Percentiles rank a stretch among this genome's conserved stretches.
Conservation (phyloP, 129 eudicot species). For the Centella asiatica region DNA sequence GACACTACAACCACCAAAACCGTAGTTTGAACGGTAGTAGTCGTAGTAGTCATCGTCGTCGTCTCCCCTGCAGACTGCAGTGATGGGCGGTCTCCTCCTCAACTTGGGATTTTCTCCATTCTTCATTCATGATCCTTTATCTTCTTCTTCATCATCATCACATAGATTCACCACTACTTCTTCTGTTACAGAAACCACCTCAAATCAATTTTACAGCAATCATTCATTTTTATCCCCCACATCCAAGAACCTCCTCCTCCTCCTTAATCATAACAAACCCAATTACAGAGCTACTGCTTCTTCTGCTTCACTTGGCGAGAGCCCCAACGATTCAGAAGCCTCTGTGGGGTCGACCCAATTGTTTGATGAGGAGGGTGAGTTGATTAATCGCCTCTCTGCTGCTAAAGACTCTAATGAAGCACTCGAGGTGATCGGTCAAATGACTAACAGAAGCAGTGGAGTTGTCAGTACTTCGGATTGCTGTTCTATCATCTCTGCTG, state of each 20-base stretch:
- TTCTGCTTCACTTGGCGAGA: conserved; percentile 26
- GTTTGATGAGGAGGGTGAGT: conserved; percentile 26
- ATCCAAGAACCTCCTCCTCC: no score
- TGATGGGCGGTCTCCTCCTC: conserved; percentile 12
- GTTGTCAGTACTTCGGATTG: conserved; percentile 36
- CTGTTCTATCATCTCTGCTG: conserved; percentile 54
- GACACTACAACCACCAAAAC: conserved; percentile 2
- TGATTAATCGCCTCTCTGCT: conserved; percentile 32
- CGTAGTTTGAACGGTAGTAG: no score
- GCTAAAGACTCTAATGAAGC: conserved; percentile 51
- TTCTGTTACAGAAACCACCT: no score
- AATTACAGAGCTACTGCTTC: conserved; percentile 10
- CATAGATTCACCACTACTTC: neutral
- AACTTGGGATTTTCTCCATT: conserved; percentile 28
- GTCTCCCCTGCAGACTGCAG: neutral
- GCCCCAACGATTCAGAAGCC: conserved; percentile 11
- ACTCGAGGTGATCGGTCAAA: conserved; percentile 1
- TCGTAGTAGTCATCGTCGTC: no score
- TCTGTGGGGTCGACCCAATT: conserved; percentile 7
- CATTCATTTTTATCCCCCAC: no score
- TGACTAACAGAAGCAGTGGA: neutral
- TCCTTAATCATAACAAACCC: neutral
- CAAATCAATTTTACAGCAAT: no score
- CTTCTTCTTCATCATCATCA: conserved; percentile 9
- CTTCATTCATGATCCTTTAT: conserved; percentile 19